Evolutionary conservation across 805 yeast species (phyloP).

Genomic region (Schwanniomyces pseudopolymorphus): DNA sequence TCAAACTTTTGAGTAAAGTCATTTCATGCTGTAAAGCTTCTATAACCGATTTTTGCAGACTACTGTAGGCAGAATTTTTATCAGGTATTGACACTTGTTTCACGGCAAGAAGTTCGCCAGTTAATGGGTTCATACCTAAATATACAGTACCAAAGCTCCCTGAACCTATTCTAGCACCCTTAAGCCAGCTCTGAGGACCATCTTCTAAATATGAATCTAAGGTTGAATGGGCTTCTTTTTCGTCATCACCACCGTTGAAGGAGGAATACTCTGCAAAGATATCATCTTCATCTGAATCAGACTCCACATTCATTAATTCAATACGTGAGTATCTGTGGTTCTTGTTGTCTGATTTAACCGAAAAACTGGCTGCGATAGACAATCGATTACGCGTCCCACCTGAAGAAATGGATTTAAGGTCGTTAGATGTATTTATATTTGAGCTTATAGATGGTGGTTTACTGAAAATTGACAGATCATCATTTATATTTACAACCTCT

Average conservation of each 20-base stretch:
- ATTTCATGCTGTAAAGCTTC: conserved; percentile 85
- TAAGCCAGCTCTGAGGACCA: conserved; percentile 78
- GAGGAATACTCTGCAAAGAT: conserved; percentile 30
- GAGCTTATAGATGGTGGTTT: conserved; percentile 25
- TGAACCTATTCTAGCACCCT: conserved; percentile 90
- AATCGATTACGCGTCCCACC: conserved; percentile 15
- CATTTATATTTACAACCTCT: conserved; percentile 33
- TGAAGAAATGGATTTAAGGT: conserved; percentile 16
- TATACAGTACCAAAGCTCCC: conserved; percentile 95
- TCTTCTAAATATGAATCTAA: conserved; percentile 9
- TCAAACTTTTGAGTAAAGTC: conserved; percentile 68
- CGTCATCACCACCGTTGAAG: conserved; percentile 5
- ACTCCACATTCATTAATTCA: conserved; percentile 44
- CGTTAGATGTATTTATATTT: conserved; percentile 10
- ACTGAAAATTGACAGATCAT: conserved; percentile 25
- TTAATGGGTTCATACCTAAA: conserved; percentile 84
- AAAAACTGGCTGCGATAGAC: conserved; percentile 30
- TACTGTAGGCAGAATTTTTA: conserved; percentile 27
- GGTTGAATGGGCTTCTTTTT: conserved; percentile 1
- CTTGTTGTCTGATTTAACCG: conserved; percentile 16
- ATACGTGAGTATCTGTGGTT: conserved; percentile 44
- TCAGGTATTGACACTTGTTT: conserved; percentile 81
- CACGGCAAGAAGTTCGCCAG: conserved; percentile 97
- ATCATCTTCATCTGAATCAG: conserved; percentile 39
- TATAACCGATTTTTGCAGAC: conserved; percentile 51